Base-by-base conservation (phyloP, 2,329 filamentous ascomycete species). In the Fragosphaeria purpurea region DNA sequence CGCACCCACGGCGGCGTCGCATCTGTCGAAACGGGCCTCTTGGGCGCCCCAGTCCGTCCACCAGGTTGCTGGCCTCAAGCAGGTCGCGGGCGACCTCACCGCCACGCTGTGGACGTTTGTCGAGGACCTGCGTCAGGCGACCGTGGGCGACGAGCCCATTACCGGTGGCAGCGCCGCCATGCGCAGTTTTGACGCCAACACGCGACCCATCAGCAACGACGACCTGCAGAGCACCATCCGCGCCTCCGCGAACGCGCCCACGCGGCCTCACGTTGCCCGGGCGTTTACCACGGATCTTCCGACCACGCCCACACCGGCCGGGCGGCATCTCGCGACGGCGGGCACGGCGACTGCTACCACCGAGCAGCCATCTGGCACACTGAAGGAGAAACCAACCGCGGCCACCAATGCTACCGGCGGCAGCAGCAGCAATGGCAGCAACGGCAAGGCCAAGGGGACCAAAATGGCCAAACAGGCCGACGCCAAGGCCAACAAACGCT, bases 41-140 rank as follows among this genome's bases (percentile, higher is more conserved):
- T 82, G 78, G 78, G 73, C 78, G 33, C 75, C 77, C 41, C 72
- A 72, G 41, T 69, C 73, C 34, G 68, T 70, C 34, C 70, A 70
- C 41, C 69, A 67, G 10, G 62, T 68, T 10, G 59, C 56, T 1
- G 74, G 65, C 42, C 67, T 80, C 53, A 89, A 89, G 63, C 87
- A 93, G 65, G 83, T 95, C 66, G 86, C 90, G 12, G 85, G 87
- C 53, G 93, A 96, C 67, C 82, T 98, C 65, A 88, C 84, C 63
- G 81, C 93, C 47, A 91, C 93, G 2, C 70, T 98, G 46, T 90
- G 86, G 81, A 95, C 88, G 1, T 98, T 98, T 67, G 82, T 95
- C 53, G 93, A 97, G 64, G 93, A 98, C 63, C 81, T 98, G 45
- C 79, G 90, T 57, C 93, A 97, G 67, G 94, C 91, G 11, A 95